Base-by-base conservation (phyloP, 169 alveolate species). In the Eimeria necatrix region DNA sequence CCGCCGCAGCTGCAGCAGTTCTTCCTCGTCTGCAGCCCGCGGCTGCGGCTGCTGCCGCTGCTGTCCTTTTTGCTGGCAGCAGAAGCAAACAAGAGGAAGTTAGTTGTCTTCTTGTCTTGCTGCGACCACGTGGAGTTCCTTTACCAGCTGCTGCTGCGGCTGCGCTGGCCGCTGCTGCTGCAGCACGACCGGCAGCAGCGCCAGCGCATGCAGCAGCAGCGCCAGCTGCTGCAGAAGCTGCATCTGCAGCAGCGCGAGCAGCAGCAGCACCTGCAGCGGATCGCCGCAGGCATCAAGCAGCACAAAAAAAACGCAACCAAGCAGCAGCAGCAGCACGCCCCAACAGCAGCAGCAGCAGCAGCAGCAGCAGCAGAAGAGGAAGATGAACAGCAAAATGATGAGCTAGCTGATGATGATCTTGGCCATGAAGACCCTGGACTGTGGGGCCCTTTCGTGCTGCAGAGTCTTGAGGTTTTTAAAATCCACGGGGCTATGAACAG, bases 401-500 rank as follows among this genome's bases (percentile, higher is more conserved):
- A 71, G 46, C 18, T 71, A 5, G 76, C 76, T 7, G 76, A 24
- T 24, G 74, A 51, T 9, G 91, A 48, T 4, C 86, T 10, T 9
- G 94, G 14, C 3, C 73, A n/a, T 20, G 86, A 49, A 12, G 80
- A 7, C 26, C 76, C 24, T 10, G 91, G 61, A 24, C 4, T 78
- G 70, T 20, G 51, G 85, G 91, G 95, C 48, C 71, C 48, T 0
- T 60, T 51, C 88, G 84, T 93, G 7, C 56, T 85, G 70, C 46
- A 64, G 5, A 14, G 41, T 0, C 41, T 93, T 0, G 49, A 60
- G 32, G 20, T 93, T 26, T 93, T 71, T 61, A 84, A 85, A 48
- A 70, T 93, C 22, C 96, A 93, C 56, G 96, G 96, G n/a, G 73
- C 68, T 4, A 78, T 93, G 85, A 46, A 16, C 8, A 51, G 90